Percentiles rank a stretch among this genome's conserved stretches.
Conservation (phyloP, 306 rosid species). For the Rosa multiflora region DNA sequence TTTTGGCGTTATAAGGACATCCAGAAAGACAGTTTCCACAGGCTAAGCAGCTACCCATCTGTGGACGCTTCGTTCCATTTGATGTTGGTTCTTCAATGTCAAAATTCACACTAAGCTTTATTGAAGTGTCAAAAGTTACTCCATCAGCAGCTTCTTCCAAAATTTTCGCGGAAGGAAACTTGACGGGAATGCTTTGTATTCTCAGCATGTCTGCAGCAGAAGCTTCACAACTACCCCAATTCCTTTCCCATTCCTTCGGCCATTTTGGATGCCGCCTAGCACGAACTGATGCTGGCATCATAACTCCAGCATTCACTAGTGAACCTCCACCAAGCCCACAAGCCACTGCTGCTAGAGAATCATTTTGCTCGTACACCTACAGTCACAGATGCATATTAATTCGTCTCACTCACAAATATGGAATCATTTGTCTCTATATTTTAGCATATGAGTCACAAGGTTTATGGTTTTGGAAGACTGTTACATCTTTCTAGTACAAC, state of each 20-base stretch:
- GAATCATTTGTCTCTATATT: background rate
- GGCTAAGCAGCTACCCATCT: slow-evolving; percentile 28
- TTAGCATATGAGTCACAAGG: background rate
- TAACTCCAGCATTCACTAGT: slow-evolving; percentile 40
- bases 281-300: slow-evolving; percentile 32
- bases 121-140: slow-evolving; percentile 24
- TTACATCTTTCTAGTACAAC: background rate
- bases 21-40: slow-evolving; percentile 44
- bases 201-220: slow-evolving; percentile 36
- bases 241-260: slow-evolving; percentile 44
- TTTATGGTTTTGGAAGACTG: background rate
- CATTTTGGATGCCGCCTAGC: slow-evolving; percentile 35
- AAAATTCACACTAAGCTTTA: slow-evolving; percentile 36
- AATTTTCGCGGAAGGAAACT: slow-evolving; percentile 30
- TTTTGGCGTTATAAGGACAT: slow-evolving; percentile 39
- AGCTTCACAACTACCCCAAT: slow-evolving; percentile 38
- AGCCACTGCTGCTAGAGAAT: slow-evolving; percentile 31
- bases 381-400: slow-evolving; percentile 1
- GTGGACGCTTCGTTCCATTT: slow-evolving; percentile 11
- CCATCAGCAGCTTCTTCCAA: slow-evolving; percentile 25
- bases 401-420: background rate
- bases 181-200: slow-evolving; percentile 27
- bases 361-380: slow-evolving; percentile 31
- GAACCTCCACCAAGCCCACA: slow-evolving; percentile 48
- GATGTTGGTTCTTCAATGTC: slow-evolving; percentile 24